Evolutionary conservation across 176 grass and related monocot species (phyloP).

Genomic region (Ensete ventricosum): DNA sequence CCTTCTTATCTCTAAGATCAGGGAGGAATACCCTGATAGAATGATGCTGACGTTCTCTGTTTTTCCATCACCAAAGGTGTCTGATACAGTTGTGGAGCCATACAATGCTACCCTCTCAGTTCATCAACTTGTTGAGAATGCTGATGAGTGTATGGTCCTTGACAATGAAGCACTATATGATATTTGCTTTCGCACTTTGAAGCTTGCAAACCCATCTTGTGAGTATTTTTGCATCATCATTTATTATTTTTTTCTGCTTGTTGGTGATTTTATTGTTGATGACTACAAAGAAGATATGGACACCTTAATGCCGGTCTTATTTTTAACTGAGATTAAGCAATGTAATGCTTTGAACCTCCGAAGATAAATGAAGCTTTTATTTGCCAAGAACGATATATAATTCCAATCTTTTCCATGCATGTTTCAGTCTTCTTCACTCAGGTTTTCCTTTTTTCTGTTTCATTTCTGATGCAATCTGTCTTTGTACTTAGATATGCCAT

Average conservation of each 20-base stretch:
- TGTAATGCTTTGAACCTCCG: too few species aligned
- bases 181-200: constrained; percentile 2
- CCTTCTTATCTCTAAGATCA: background rate
- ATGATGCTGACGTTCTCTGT: constrained; percentile 1
- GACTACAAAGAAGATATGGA: too few species aligned
- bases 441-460: background rate
- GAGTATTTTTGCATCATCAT: background rate
- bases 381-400: background rate
- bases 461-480: too few species aligned
- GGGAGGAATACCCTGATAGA: background rate
- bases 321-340: too few species aligned
- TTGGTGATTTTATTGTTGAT: background rate
- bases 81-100: constrained; percentile 4
- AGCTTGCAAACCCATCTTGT: background rate
- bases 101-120: background rate
- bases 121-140: background rate
- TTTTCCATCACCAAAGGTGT: background rate
- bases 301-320: too few species aligned
- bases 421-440: background rate
- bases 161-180: background rate
- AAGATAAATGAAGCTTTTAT: too few species aligned
- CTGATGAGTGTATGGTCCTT: background rate
- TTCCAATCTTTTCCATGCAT: background rate
- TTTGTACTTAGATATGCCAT: too few species aligned
- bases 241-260: background rate